Conservation (phyloP, 768 basidiomycete genomes). For the Pleurotus tuoliensis region DNA sequence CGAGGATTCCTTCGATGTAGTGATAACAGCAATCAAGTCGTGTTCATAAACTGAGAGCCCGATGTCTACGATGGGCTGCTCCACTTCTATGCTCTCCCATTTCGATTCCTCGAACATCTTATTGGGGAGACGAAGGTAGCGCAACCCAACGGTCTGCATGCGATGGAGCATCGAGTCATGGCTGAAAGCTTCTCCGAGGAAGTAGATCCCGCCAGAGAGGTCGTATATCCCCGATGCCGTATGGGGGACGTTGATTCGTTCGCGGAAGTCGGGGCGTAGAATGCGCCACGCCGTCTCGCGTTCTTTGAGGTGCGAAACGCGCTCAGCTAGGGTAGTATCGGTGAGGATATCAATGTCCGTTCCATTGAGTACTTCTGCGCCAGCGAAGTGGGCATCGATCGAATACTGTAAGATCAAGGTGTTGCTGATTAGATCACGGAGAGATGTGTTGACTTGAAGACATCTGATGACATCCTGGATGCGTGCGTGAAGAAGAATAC, state of each 20-base stretch:
- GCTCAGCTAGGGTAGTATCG: slow-evolving; percentile 19
- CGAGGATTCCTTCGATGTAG: slow-evolving; percentile 26
- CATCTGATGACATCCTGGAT: slow-evolving; percentile 21
- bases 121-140: slow-evolving; percentile 30
- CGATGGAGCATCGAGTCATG: background rate
- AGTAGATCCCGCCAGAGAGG: slow-evolving; percentile 35
- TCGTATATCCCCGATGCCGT: slow-evolving; percentile 37
- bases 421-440: slow-evolving; percentile 21
- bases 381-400: slow-evolving; percentile 20
- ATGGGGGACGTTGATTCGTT: slow-evolving; percentile 22
- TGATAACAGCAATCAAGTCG: slow-evolving; percentile 38
- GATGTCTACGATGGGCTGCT: slow-evolving; percentile 35
- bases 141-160: slow-evolving; percentile 19
- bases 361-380: slow-evolving; percentile 11
- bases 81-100: slow-evolving; percentile 27
- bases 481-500: slow-evolving; percentile 24
- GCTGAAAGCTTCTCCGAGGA: slow-evolving; percentile 24
- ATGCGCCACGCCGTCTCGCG: slow-evolving; percentile 28
- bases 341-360: slow-evolving; percentile 25
- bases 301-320: slow-evolving; percentile 19
- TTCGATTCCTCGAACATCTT: slow-evolving; percentile 16
- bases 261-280: slow-evolving; percentile 20
- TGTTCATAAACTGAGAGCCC: slow-evolving; percentile 40
- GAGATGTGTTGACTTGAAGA: slow-evolving; percentile 15
- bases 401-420: slow-evolving; percentile 30